Percentiles rank a stretch among this genome's conserved stretches.
These are phyloP conservation scores for Colletotrichum sp. DNA, from an alignment of 2,329 filamentous ascomycete genomes.

Conservation along the genomic window DNA sequence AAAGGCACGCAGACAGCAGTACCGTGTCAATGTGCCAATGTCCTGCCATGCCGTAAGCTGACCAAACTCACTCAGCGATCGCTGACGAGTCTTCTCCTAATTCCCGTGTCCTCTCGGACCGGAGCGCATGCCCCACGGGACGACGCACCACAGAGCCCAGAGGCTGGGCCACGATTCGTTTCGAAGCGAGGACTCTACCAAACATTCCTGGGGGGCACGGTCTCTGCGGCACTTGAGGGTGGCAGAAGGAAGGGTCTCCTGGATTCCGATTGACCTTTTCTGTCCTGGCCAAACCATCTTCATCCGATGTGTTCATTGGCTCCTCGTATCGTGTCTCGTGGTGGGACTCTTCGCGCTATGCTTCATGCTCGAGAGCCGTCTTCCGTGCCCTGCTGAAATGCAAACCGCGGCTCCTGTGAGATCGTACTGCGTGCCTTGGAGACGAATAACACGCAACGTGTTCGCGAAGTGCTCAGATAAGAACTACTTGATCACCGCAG, in stretches of 20 bases:
- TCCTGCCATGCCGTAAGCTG: neutral
- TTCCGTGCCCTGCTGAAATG: neutral
- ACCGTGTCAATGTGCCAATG: neutral
- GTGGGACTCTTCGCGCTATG: neutral
- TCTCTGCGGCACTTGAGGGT: neutral
- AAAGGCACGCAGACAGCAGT: neutral
- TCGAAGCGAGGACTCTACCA: constrained; percentile 2
- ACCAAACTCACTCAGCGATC: neutral
- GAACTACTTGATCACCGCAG: neutral
- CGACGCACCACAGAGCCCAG: neutral
- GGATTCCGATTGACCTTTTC: neutral
- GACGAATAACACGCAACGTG: neutral
- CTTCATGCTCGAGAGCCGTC: constrained; percentile 3
- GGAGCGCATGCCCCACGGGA: neutral
- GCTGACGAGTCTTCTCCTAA: neutral
- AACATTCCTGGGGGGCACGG: constrained; percentile 12
- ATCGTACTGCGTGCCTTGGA: neutral
- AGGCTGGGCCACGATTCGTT: constrained; percentile 1
- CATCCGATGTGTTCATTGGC: neutral
- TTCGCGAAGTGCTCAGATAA: neutral
- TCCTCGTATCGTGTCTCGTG: neutral
- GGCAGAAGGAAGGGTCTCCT: neutral
- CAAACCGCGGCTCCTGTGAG: neutral
- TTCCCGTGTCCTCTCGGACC: neutral
- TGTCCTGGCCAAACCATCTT: neutral